Conservation (phyloP, 805 yeast genomes). For the Candida sanyiensis region DNA sequence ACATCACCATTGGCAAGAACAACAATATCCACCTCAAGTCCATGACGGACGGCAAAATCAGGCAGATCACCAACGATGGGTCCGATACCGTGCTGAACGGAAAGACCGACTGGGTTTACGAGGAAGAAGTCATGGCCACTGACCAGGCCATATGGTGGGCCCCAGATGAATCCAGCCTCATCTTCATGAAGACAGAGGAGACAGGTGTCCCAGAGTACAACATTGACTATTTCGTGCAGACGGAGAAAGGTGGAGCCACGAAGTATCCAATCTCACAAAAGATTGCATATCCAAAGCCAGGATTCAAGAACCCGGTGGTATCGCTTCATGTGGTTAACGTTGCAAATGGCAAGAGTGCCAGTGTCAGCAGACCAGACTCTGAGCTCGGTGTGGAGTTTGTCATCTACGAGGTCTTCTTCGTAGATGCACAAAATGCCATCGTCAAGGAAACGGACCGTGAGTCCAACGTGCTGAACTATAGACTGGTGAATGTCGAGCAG, state of each 20-base stretch:
- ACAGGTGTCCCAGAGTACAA: slow-evolving; percentile 64
- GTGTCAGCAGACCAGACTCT: slow-evolving; percentile 23
- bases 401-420: slow-evolving; percentile 65
- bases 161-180: slow-evolving; percentile 57
- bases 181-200: slow-evolving; percentile 65
- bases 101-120: slow-evolving; percentile 91
- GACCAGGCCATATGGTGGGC: slow-evolving; percentile 86
- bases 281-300: slow-evolving; percentile 80
- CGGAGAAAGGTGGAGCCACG: slow-evolving; percentile 32
- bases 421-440: slow-evolving; percentile 44
- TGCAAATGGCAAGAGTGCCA: slow-evolving; percentile 26
- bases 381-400: slow-evolving; percentile 40
- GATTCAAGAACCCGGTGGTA: slow-evolving; percentile 67
- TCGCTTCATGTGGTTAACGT: slow-evolving; percentile 43
- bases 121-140: slow-evolving; percentile 75
- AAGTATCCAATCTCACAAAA: slow-evolving; percentile 54
- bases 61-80: slow-evolving; percentile 61
- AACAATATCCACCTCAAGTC: slow-evolving; percentile 60
- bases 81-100: slow-evolving; percentile 67
- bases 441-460: slow-evolving; percentile 59
- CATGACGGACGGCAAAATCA: slow-evolving; percentile 23
- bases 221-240: slow-evolving; percentile 66
- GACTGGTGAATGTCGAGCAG: slow-evolving; percentile 34
- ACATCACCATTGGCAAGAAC: slow-evolving; percentile 57
- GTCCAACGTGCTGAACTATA: slow-evolving; percentile 55